Conservation (phyloP, 345 rosid species). For the Camelina sativa region DNA sequence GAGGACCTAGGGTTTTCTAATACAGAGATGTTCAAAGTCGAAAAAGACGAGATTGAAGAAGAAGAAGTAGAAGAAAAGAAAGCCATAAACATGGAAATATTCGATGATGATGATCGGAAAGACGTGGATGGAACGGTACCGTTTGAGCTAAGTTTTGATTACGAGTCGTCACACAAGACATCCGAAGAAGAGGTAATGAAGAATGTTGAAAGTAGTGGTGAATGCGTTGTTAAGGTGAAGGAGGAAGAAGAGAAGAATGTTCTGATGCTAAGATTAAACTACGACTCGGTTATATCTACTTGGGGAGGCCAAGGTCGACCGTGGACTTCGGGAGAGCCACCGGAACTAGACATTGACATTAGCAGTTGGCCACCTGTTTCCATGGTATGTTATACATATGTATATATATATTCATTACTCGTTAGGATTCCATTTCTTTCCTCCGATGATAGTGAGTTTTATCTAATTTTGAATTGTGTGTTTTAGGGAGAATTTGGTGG, state of each 20-base stretch:
- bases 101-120: conserved; percentile 42
- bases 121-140: conserved; percentile 51
- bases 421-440: not conserved
- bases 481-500: conserved; percentile 19
- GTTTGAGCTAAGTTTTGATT: conserved; percentile 75
- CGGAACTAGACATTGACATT: conserved; percentile 58
- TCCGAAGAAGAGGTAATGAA: conserved; percentile 57
- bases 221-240: conserved; percentile 32
- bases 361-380: conserved; percentile 55
- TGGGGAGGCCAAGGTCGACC: conserved; percentile 80
- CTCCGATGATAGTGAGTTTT: not conserved
- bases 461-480: not conserved
- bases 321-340: conserved; percentile 75
- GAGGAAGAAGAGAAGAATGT: conserved; percentile 54
- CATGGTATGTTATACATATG: conserved; percentile 51
- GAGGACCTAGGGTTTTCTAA: conserved; percentile 64
- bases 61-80: conserved; percentile 20
- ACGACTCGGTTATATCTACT: conserved; percentile 65
- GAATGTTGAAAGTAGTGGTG: conserved; percentile 41
- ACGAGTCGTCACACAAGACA: conserved; percentile 56
- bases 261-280: conserved; percentile 61
- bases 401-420: not conserved
- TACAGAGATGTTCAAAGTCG: conserved; percentile 51
- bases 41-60: conserved; percentile 47
- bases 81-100: conserved; percentile 24